Base-by-base conservation (phyloP, 2,329 filamentous ascomycete genomes). In the Ophiosphaerella herpotricha region DNA sequence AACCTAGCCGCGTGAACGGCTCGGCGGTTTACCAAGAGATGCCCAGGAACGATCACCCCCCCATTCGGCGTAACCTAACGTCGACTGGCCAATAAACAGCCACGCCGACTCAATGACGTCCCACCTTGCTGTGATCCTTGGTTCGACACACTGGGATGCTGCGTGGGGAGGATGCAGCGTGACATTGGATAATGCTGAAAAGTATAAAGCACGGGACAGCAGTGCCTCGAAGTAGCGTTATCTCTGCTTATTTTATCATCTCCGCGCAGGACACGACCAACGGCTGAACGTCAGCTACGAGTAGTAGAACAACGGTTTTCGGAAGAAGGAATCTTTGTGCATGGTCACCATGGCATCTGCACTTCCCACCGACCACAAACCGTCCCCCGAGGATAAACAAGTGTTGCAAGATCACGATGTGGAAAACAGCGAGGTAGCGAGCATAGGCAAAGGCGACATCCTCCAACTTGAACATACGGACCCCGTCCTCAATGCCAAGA, bases 401-500 rank as follows among this genome's bases (percentile, higher is more conserved):
- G 48, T 32, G 37, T 46, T 43, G 29, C 48, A 53, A 12, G 52
- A 48, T 13, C 29, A 43, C 9, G 55, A 57, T 43, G 43, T 58
- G 12, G 57, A 58, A 43, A 42, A 40, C 35, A 42, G 39, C 2
- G 32, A 44, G 2, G 46, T 32, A 3, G 50, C 41, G 40, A 52
- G 46, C 18, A 60, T 64, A 14, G 54, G 48, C 23, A 75, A 75
- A 45, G 72, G 68, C 36, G 85, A 88, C 58, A 71, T 88, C 21
- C 75, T 88, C 12, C 77, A 75, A 4, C 71, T 78, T 46, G 81
- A 87, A 67, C 78, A 82, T 60, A 72, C 82, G 24, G 85, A 88
- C 63, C 82, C 83, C 4, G 84, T 81, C 1, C 72, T 88, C 38
- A 82, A 83, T 59, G 80, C 80, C 35, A 88, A 89, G 68, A 89